Percentiles rank a stretch among this genome's conserved stretches.
phyloP scores from a whole-genome alignment of 257 asterid species.

The Fraxinus americana region DNA sequence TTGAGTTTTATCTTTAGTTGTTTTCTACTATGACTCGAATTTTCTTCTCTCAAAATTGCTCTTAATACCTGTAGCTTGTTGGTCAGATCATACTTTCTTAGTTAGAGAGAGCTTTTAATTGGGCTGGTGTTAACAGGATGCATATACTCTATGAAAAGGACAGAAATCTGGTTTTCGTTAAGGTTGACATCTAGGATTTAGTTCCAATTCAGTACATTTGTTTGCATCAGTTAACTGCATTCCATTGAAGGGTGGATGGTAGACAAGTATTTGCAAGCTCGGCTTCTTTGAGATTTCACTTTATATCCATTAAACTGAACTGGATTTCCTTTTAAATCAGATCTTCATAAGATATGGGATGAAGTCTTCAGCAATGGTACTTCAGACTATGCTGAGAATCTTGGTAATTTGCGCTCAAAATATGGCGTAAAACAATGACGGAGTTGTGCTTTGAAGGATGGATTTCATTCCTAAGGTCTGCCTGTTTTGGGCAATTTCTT shows the following conservation, averaged over 20 bases:
- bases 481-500: background rate
- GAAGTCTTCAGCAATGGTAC: conserved; percentile 64
- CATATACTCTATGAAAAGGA: background rate
- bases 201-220: background rate
- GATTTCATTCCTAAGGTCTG: background rate
- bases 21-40: too few relatives aligned
- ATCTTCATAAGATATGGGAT: conserved; percentile 64
- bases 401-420: conserved; percentile 42
- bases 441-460: conserved; percentile 1
- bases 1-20: too few relatives aligned
- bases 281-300: conserved; percentile 1
- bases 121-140: background rate
- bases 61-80: background rate
- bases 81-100: background rate
- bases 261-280: background rate
- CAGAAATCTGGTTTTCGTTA: background rate
- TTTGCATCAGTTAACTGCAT: background rate
- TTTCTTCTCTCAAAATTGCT: background rate
- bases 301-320: conserved; percentile 6
- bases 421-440: conserved; percentile 48
- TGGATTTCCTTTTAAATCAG: conserved; percentile 42
- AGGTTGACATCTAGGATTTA: background rate
- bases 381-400: conserved; percentile 41
- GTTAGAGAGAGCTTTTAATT: background rate
- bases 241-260: background rate